Evolutionary conservation across 2,329 filamentous ascomycete genomes (phyloP).

Genomic region (Claviceps citrina): DNA sequence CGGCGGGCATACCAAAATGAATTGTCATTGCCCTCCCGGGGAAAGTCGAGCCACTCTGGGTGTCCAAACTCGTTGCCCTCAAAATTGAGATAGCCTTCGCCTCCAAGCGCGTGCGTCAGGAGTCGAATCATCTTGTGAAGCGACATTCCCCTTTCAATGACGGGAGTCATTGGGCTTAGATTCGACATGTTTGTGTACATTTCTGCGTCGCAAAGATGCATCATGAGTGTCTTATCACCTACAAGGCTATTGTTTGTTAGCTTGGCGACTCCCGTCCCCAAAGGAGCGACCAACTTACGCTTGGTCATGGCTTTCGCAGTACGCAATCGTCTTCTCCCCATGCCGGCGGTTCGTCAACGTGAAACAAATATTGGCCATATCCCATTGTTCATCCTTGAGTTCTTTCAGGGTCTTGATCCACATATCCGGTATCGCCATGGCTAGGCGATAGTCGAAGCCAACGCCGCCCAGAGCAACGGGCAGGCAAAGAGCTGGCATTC

Average conservation of each 20-base stretch:
- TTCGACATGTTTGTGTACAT: conserved; percentile 97
- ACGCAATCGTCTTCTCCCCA: conserved; percentile 96
- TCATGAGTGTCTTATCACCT: conserved; percentile 90
- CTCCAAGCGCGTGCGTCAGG: conserved; percentile 77
- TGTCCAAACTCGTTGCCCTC: conserved; percentile 98
- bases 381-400: conserved; percentile 79
- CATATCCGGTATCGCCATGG: conserved; percentile 96
- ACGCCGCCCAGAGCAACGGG: conserved; percentile 74
- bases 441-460: conserved; percentile 91
- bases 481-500: conserved; percentile 93
- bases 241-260: conserved; percentile 49
- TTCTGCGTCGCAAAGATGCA: conserved; percentile 95
- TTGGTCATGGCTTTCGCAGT: conserved; percentile 94
- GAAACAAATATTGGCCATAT: conserved; percentile 69
- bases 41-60: conserved; percentile 97
- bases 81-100: conserved; percentile 96
- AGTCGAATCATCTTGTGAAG: conserved; percentile 97
- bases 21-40: conserved; percentile 80
- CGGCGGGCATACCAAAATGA: conserved; percentile 89
- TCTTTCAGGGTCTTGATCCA: conserved; percentile 99
- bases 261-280: neutral
- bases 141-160: conserved; percentile 80
- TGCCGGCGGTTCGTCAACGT: conserved; percentile 86
- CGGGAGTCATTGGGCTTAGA: conserved; percentile 65
- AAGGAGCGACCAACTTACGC: conserved; percentile 45